Evolutionary conservation across 345 rosid species (phyloP), one percentile per base, ranked within the genome.

Genomic region (Populus davidiana): DNA sequence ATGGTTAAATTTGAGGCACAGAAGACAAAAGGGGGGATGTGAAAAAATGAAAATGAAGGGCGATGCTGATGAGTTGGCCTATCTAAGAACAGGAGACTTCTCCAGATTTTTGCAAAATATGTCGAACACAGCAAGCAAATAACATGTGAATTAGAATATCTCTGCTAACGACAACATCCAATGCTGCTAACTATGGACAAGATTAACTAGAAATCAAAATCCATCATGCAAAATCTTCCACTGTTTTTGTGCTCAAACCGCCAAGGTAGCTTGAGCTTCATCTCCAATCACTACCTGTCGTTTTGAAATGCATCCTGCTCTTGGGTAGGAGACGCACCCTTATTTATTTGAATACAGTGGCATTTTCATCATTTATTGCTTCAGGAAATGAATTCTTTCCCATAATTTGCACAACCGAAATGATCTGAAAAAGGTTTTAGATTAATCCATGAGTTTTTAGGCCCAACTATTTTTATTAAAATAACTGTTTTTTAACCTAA

Each of bases 131-230:
- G 80, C 85, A 76, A 21, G 67, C 76, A 50, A 70, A 79, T 72
- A 76, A 79, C 80, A 81, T 81, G 50, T 44, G 79, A 81, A 70
- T 77, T 72, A 76, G 66, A 73, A 83, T 49, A 81, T 80, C 76
- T 25, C 16, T 50, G 70, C 71, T 66, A 61, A 78, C 36, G 71
- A 72, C 9, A 73, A 74, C 82, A 85, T 78, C 63, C 78, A 80
- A 78, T 61, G 85, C 86, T 74, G 77, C 87, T 72, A 75, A 80
- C 69, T 72, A 83, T 77, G 74, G 79, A 82, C 83, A 85, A 85
- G 17, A 13, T 44, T 47, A 78, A 79, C 73, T 78, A n/a, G 50
- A 79, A 72, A 76, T 75, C 82, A 79, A 70, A 80, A 79, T 65
- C 77, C 82, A 29, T 35, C 80, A 72, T 69, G 75, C 73, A 83